Percentiles rank a stretch among this genome's conserved stretches.
phyloP scores from a whole-genome alignment of 225 moss, liverwort and hornwort species.

The Physcomitrium patens region DNA sequence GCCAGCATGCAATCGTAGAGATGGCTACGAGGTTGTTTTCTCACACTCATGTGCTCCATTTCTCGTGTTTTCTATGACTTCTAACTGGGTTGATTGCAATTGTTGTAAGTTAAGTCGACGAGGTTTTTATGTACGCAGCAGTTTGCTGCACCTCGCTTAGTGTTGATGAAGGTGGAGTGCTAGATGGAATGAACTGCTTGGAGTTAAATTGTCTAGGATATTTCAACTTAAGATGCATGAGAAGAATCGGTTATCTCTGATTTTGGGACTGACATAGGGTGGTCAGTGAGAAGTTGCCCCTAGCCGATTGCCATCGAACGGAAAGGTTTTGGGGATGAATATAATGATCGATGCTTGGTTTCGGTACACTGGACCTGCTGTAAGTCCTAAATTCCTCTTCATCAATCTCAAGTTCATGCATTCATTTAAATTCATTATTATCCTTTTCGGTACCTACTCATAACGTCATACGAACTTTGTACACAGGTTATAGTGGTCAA shows the following conservation, averaged over 20 bases:
- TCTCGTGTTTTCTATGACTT: neutral
- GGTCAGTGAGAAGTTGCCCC: constrained; percentile 87
- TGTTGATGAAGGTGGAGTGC: constrained; percentile 14
- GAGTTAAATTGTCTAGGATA: neutral
- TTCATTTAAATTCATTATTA: constrained; percentile 17
- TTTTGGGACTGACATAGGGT: constrained; percentile 34
- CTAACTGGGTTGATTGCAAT: neutral
- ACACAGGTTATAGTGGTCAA: constrained; percentile 80
- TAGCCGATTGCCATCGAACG: constrained; percentile 61
- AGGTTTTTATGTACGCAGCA: too few relatives aligned
- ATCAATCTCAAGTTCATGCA: constrained; percentile 18
- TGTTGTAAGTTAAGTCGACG: too few relatives aligned
- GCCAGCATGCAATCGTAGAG: constrained; percentile 80
- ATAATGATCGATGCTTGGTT: constrained; percentile 87
- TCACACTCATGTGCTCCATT: constrained; percentile 7
- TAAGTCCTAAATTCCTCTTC: constrained; percentile 39
- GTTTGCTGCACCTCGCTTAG: neutral
- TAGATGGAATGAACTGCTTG: constrained; percentile 2
- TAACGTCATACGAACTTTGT: constrained; percentile 2
- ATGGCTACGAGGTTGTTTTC: constrained; percentile 76
- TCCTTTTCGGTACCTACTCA: constrained; percentile 5
- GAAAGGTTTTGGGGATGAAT: constrained; percentile 89
- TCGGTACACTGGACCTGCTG: constrained; percentile 81
- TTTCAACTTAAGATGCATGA: neutral
- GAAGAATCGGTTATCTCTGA: neutral